Conservation (phyloP, 352 stramenopile species). For the Aphanomyces stellatus region DNA sequence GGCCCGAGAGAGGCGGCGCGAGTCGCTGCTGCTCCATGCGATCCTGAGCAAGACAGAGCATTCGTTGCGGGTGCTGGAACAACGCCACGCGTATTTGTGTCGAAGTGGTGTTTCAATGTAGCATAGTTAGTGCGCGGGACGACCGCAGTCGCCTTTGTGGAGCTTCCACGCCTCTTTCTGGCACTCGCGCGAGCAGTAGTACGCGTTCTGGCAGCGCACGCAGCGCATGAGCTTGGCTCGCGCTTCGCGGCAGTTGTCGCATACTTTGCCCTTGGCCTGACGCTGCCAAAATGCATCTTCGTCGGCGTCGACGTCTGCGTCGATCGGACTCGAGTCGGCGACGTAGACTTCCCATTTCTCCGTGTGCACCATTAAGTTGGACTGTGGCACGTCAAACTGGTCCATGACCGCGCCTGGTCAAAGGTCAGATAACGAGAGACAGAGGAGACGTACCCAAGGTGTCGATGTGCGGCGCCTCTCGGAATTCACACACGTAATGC, state of each 20-base stretch:
- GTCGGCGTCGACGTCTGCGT: conserved; percentile 33
- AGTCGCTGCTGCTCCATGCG: conserved; percentile 39
- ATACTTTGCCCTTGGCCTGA: conserved; percentile 46
- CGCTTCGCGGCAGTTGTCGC: conserved; percentile 48
- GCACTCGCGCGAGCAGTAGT: conserved; percentile 78
- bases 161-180: conserved; percentile 69
- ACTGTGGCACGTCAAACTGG: conserved; percentile 55
- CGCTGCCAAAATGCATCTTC: conserved; percentile 66
- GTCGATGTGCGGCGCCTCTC: conserved; percentile 20
- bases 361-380: conserved; percentile 72
- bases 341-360: conserved; percentile 82
- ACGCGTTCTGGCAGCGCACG: conserved; percentile 49
- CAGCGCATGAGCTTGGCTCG: conserved; percentile 51
- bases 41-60: conserved; percentile 51
- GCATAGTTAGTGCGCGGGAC: background rate
- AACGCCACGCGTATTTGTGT: background rate
- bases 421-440: background rate
- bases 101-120: too few species aligned
- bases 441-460: background rate
- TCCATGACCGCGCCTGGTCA: conserved; percentile 53
- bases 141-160: conserved; percentile 59
- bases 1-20: conserved; percentile 29
- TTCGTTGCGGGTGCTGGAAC: conserved; percentile 23
- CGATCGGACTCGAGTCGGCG: conserved; percentile 22
- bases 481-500: conserved; percentile 72